phyloP scores from a whole-genome alignment of 306 rosid genomes.

The Dryas alaskensis region DNA sequence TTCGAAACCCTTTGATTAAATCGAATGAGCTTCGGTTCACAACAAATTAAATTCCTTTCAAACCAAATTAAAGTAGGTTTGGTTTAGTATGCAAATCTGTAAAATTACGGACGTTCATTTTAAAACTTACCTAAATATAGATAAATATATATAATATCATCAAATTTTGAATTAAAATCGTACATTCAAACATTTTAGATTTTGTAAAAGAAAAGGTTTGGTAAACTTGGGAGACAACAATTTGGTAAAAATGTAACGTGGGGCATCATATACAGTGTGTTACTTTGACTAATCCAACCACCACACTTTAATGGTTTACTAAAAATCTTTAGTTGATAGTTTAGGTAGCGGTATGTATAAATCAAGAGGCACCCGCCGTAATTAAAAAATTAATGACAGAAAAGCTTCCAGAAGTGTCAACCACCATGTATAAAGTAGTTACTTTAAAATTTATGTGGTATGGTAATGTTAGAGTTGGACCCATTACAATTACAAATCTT shows the following conservation, averaged over 20 bases:
- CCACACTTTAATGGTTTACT: neutral
- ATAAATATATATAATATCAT: too few species aligned
- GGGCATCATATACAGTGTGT: neutral
- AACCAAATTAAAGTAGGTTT: too few species aligned
- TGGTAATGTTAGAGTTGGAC: neutral
- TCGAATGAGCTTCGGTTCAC: too few species aligned
- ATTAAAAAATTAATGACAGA: neutral
- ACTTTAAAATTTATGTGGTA: neutral
- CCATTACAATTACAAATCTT: neutral
- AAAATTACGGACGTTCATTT: too few species aligned
- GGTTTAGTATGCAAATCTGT: too few species aligned
- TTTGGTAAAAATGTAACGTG: slow-evolving; percentile 1
- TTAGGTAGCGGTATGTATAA: neutral
- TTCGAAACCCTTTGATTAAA: too few species aligned
- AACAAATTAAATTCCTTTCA: too few species aligned
- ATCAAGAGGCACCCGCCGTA: neutral
- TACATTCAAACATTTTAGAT: neutral
- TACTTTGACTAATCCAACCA: neutral
- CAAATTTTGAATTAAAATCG: too few species aligned
- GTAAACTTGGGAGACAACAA: neutral
- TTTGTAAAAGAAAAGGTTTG: too few species aligned
- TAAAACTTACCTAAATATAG: too few species aligned
- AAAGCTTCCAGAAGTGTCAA: slow-evolving; percentile 6
- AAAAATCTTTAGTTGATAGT: too few species aligned
- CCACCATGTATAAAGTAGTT: neutral